Evolutionary conservation across 1,139 yeast genomes (phyloP).

Genomic region (Taphrina deformans): DNA sequence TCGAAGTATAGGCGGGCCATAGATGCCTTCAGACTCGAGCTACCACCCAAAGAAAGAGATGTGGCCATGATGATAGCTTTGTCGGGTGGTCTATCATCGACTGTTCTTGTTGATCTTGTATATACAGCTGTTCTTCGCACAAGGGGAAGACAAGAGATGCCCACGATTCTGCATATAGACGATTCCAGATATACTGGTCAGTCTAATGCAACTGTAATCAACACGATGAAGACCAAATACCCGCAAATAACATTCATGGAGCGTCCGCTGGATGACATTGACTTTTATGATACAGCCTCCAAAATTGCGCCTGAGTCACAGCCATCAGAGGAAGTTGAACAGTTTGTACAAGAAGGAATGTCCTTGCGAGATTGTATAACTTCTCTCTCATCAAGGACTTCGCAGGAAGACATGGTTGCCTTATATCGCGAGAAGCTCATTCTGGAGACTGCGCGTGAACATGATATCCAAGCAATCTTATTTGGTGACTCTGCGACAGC

Average conservation of each 20-base stretch:
- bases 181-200: background rate
- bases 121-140: conserved; percentile 19
- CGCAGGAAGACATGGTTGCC: conserved; percentile 52
- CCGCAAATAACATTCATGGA: conserved; percentile 5
- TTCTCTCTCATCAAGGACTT: conserved; percentile 13
- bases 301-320: background rate
- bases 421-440: conserved; percentile 56
- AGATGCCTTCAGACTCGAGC: conserved; percentile 24
- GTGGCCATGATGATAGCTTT: conserved; percentile 7
- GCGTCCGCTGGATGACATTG: conserved; percentile 3
- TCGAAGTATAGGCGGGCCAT: conserved; percentile 26
- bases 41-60: background rate
- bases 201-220: background rate
- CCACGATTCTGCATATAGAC: conserved; percentile 17
- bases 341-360: background rate
- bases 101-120: conserved; percentile 28
- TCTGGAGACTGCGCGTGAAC: conserved; percentile 52
- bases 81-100: conserved; percentile 24
- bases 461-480: conserved; percentile 57
- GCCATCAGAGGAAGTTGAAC: background rate
- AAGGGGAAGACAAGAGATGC: conserved; percentile 22
- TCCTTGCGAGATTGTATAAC: background rate
- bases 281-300: background rate
- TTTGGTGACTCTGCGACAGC: conserved; percentile 82
- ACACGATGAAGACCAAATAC: background rate